Evolutionary conservation across 441 rosid genomes (phyloP), one percentile per base, ranked within the genome.

Genomic region (Mallotus repandus): DNA sequence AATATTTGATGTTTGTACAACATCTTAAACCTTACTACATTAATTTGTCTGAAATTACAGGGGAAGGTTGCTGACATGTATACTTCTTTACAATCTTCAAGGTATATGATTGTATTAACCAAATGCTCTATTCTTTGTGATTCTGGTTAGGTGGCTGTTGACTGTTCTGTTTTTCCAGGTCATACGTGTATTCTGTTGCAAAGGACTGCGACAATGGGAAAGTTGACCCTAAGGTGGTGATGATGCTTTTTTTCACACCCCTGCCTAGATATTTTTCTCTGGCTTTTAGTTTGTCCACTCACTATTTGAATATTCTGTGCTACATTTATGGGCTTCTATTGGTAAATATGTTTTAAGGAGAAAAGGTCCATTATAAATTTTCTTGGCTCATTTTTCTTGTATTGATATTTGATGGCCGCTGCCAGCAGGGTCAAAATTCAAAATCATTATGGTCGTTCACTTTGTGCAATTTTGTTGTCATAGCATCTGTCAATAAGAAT

Each of bases 1-100:
- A 43, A 56, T 7, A 1, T 12, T 48, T 53, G 76, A 54, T 77
- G 46, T 21, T 76, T 25, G 5, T 45, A 13, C 21, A 48, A 63
- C 69, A 69, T 74, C 61, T 67, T 48, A 53, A 45, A 53, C 66
- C 50, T 66, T 29, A 43, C 61, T 35, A 54, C 50, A 19, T 73
- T 76, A 71, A 65, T 48, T 72, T 61, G 63, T 71, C 16, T 82
- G 79, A 50, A 45, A 76, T 82, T 74, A 43, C 89, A 96, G 99
- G 99, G 98, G 49, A 93, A 96, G 87, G 72, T 90, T 81, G 99
- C 98, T 15, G 99, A 93, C 84, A 93, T 93, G 87, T 96, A 93
- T 79, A 93, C 97, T 68, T 83, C 97, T 63, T 76, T 93, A 74
- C 98, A 96, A 76, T 96, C 98, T 77, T 93, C 98, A 69, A 90